Evolutionary conservation across 1,284 basidiomycete species (phyloP).

Genomic region (Trichosporon coremiiforme): DNA sequence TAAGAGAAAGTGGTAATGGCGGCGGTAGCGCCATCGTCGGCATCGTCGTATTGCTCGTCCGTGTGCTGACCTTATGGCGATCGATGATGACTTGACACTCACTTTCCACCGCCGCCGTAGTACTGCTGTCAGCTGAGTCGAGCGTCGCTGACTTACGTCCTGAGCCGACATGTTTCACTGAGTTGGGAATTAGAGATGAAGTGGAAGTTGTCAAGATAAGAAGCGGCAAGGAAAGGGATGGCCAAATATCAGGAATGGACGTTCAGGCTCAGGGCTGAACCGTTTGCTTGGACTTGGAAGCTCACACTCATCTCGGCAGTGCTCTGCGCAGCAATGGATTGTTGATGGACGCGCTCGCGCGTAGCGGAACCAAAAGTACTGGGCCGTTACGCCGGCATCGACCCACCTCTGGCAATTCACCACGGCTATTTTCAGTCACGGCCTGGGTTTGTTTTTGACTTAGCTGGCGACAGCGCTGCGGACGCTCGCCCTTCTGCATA

Average conservation of each 20-base stretch:
- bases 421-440: slow-evolving; percentile 6
- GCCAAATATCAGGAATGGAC: slow-evolving; percentile 7
- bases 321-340: slow-evolving; percentile 5
- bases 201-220: not conserved
- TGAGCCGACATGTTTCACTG: slow-evolving; percentile 44
- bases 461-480: too few species aligned
- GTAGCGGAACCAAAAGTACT: not conserved
- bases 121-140: slow-evolving; percentile 21
- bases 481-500: too few species aligned
- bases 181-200: not conserved
- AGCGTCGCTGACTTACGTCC: slow-evolving; percentile 41
- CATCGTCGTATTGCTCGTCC: not conserved
- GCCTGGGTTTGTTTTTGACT: too few species aligned
- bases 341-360: slow-evolving; percentile 7
- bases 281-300: not conserved
- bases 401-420: not conserved
- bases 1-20: not conserved
- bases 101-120: slow-evolving; percentile 23
- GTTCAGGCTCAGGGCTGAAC: not conserved
- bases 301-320: slow-evolving; percentile 6
- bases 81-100: not conserved
- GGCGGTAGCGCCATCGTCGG: not conserved
- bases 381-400: not conserved
- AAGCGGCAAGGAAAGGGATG: not conserved
- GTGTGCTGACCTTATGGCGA: not conserved